Percentiles rank a stretch among this genome's conserved stretches.
Conservation (phyloP, 495 filamentous ascomycete species). For the Lichenothelia convexa region DNA sequence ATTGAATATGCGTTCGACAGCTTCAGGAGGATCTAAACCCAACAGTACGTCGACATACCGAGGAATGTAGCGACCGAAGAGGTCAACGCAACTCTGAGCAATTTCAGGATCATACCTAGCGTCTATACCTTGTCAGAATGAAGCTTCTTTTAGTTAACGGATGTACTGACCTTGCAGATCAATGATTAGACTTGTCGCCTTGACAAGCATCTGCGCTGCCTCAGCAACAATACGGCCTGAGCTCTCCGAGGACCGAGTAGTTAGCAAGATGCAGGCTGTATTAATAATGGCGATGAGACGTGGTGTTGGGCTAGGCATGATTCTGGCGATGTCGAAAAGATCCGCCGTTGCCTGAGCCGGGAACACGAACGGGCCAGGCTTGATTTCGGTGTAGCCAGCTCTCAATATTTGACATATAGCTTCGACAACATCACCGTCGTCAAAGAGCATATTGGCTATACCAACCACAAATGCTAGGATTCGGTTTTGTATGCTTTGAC, state of each 20-base stretch:
- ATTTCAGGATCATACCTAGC: slow-evolving; percentile 77
- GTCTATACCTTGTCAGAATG: slow-evolving; percentile 29
- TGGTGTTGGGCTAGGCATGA: too few species aligned
- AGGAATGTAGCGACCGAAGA: slow-evolving; percentile 46
- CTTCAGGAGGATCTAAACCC: slow-evolving; percentile 24
- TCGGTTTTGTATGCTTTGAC: slow-evolving; percentile 34
- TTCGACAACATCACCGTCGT: slow-evolving; percentile 63
- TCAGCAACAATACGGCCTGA: slow-evolving; percentile 25
- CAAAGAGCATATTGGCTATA: slow-evolving; percentile 34
- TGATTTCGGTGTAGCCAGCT: slow-evolving; percentile 40
- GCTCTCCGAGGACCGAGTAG: slow-evolving; percentile 36
- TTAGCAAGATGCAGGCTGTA: slow-evolving; percentile 60
- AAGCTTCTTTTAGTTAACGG: too few species aligned
- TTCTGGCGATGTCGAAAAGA: too few species aligned
- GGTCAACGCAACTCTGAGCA: slow-evolving; percentile 55
- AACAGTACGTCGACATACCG: slow-evolving; percentile 43
- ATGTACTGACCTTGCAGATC: slow-evolving; percentile 10
- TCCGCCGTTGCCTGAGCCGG: slow-evolving; percentile 45
- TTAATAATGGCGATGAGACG: slow-evolving; percentile 55
- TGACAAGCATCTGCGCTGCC: slow-evolving; percentile 38
- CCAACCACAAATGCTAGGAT: slow-evolving; percentile 35
- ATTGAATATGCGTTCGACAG: slow-evolving; percentile 43
- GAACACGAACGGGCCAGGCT: slow-evolving; percentile 63
- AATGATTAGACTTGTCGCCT: slow-evolving; percentile 47
- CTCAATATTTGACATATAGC: slow-evolving; percentile 45